phyloP scores from a whole-genome alignment of 305 asterid genomes.

The Fraxinus velutina region DNA sequence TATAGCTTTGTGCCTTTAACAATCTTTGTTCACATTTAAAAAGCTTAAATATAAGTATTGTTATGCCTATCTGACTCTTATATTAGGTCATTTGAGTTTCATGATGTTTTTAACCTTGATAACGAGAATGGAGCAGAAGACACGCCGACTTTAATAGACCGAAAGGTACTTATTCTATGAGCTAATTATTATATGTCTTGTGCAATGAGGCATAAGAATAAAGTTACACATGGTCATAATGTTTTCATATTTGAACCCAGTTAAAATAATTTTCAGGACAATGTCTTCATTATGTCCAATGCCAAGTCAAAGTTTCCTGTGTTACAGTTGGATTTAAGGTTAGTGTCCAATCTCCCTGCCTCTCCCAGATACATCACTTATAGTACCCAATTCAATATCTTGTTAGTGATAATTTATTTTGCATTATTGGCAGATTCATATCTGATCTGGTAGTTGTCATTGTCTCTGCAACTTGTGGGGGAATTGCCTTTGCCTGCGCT shows the following conservation, averaged over 20 bases:
- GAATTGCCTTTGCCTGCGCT: conserved; percentile 77
- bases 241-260: conserved; percentile 26
- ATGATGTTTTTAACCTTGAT: conserved; percentile 68
- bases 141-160: conserved; percentile 72
- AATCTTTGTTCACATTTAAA: conserved; percentile 5
- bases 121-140: conserved; percentile 66
- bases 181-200: conserved; percentile 11
- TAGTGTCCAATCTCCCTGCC: conserved; percentile 23
- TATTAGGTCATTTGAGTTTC: conserved; percentile 66
- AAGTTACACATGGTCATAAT: conserved; percentile 13
- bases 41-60: conserved; percentile 17
- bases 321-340: conserved; percentile 79
- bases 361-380: conserved; percentile 6
- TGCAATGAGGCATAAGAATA: not conserved
- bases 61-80: conserved; percentile 29
- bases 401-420: conserved; percentile 10
- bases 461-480: conserved; percentile 92
- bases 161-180: conserved; percentile 41
- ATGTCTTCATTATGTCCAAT: conserved; percentile 77
- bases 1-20: conserved; percentile 19
- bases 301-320: conserved; percentile 73
- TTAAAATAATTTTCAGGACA: conserved; percentile 48
- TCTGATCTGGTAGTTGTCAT: conserved; percentile 81
- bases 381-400: conserved; percentile 13
- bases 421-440: conserved; percentile 56